Evolutionary conservation across 345 rosid genomes (phyloP), one percentile per base, ranked within the genome.

Genomic region (Clarkia xantiana): DNA sequence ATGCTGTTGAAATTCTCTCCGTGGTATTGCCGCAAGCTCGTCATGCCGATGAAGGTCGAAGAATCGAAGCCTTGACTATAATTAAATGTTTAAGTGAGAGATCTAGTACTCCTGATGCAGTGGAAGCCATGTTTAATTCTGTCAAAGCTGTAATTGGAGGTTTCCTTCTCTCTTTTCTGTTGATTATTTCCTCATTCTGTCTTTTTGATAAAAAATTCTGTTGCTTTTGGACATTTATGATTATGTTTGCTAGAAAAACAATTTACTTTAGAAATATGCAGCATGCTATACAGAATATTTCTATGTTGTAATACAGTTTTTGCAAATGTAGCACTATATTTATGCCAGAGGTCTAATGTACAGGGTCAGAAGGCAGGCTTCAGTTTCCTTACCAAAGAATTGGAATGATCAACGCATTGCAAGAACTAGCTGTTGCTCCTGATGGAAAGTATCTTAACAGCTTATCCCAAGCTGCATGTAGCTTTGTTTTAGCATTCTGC

Each of bases 311-410:
- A 29, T 29, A 29, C 36, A 29, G 8, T 5, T 29, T 7, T 7
- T 29, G 36, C 36, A 7, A 29, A 29, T 29, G 1, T 29, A 29
- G 36, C 7, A 29, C 36, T 29, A 49, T 50, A 54, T 18, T 49
- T 57, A 57, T 55, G 59, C 50, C 38, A 54, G 15, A 14, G 41
- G 61, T 61, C 36, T 47, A 52, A 36, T 66, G 45, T 57, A 52
- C 72, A 86, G 96, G 98, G 40, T 84, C 98, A 34, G 98, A 91
- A 61, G 98, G 98, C 55, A 79, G 96, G 57, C 86, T 91, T 57
- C 74, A 80, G 55, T 77, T 78, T 69, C 89, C 94, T 49, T 74
- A 83, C 62, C 98, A 91, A 64, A 81, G 96, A 62, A 74, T 71
- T 59, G 98, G 98, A 60, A 83, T 86, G 94, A 52, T 91, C 54